These are phyloP conservation scores for Eleusine indica DNA, from an alignment of 176 grass and related monocot genomes.

Conservation along the genomic window DNA sequence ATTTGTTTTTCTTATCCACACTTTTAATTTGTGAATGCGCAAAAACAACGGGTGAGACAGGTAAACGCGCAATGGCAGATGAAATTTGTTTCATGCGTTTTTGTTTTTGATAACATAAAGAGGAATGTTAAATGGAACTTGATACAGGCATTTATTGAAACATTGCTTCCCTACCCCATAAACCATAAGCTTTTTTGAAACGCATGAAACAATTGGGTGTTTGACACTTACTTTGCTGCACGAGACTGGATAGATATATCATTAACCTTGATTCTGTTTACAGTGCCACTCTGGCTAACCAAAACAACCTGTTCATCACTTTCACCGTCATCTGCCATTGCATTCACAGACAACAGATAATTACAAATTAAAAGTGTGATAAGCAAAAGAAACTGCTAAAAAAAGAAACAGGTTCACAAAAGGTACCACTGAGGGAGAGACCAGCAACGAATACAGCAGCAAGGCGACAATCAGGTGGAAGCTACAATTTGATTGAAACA, in stretches of 20 bases:
- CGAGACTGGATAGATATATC: conserved; percentile 84
- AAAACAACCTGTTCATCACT: conserved; percentile 92
- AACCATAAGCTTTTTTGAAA: background rate
- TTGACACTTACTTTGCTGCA: conserved; percentile 44
- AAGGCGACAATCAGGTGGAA: conserved; percentile 66
- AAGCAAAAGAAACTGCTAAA: background rate
- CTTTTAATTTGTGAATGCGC: too few relatives aligned
- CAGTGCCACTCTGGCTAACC: conserved; percentile 88
- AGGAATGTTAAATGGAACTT: background rate
- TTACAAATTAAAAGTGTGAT: background rate
- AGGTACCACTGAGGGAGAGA: conserved; percentile 70
- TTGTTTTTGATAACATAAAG: background rate
- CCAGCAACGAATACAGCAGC: conserved; percentile 92
- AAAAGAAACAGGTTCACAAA: background rate
- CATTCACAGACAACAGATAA: conserved; percentile 13
- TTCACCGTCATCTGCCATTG: conserved; percentile 69
- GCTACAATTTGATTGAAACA: conserved; percentile 54
- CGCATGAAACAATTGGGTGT: background rate
- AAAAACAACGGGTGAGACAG: too few relatives aligned
- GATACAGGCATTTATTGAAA: background rate
- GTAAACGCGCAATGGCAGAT: too few relatives aligned
- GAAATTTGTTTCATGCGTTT: too few relatives aligned
- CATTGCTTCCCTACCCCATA: background rate
- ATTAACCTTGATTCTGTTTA: conserved; percentile 92
- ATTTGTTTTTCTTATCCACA: too few relatives aligned